Percentiles rank a stretch among this genome's conserved stretches.
Evolutionary conservation across 176 grass and related monocot species (phyloP).

Genomic region (Lolium rigidum): DNA sequence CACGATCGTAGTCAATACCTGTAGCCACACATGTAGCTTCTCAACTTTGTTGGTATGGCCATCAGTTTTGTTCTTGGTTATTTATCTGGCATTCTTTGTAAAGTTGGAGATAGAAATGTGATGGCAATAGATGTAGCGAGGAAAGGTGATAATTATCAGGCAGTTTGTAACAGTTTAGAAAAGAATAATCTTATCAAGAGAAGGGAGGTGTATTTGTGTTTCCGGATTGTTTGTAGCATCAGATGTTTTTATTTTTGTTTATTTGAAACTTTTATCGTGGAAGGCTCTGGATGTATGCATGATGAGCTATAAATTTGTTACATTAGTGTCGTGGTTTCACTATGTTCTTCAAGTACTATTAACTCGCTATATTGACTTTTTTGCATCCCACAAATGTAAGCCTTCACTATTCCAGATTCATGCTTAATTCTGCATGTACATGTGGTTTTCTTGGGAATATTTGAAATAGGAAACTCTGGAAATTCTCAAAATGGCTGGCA

Average conservation of each 20-base stretch:
- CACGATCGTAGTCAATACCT: neutral
- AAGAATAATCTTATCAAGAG: constrained; percentile 47
- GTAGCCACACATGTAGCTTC: constrained; percentile 26
- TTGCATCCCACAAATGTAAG: neutral
- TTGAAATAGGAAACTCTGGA: neutral
- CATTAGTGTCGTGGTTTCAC: neutral
- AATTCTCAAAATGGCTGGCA: neutral
- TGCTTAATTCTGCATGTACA: neutral
- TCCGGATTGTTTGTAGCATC: constrained; percentile 25
- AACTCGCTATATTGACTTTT: neutral
- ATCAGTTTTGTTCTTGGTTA: constrained; percentile 46
- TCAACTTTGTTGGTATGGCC: constrained; percentile 37
- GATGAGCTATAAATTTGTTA: neutral
- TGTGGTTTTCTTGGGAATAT: neutral
- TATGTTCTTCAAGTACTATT: neutral
- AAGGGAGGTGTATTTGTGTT: neutral
- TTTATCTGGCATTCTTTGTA: constrained; percentile 47
- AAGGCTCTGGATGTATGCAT: neutral
- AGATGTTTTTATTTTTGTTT: neutral
- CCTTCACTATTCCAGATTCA: neutral
- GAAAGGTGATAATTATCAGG: constrained; percentile 11
- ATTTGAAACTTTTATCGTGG: neutral
- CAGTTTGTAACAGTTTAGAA: constrained; percentile 55
- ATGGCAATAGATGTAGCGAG: constrained; percentile 29
- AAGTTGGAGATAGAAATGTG: constrained; percentile 42